These are phyloP conservation scores for Friedmanniomyces endolithicus DNA, from an alignment of 495 filamentous ascomycete species.

Conservation along the genomic window DNA sequence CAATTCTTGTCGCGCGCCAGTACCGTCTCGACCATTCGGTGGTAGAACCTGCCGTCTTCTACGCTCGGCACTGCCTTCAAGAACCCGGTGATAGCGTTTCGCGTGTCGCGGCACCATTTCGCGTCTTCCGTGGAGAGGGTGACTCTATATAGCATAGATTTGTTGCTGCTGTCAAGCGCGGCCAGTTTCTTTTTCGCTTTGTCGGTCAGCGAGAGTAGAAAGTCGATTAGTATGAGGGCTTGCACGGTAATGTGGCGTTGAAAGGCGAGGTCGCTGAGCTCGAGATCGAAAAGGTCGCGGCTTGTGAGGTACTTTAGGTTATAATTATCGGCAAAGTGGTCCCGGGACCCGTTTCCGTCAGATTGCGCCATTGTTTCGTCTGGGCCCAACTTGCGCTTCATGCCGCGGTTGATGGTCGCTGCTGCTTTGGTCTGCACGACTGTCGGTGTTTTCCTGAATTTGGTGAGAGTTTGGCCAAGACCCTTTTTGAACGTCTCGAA, in stretches of 20 bases:
- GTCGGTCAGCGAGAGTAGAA: slow-evolving; percentile 76
- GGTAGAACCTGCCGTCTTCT: slow-evolving; percentile 73
- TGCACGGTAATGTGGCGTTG: slow-evolving; percentile 88
- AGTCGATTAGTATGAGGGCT: slow-evolving; percentile 83
- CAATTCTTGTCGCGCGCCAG: slow-evolving; percentile 93
- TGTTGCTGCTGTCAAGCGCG: slow-evolving; percentile 44
- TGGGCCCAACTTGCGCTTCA: slow-evolving; percentile 60
- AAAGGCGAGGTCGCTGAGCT: slow-evolving; percentile 90
- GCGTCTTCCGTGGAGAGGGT: slow-evolving; percentile 70
- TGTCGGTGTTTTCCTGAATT: slow-evolving; percentile 68
- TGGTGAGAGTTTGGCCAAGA: slow-evolving; percentile 62
- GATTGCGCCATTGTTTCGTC: slow-evolving; percentile 50
- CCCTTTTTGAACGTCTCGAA: slow-evolving; percentile 67
- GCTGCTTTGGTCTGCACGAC: slow-evolving; percentile 45
- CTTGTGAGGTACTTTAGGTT: slow-evolving; percentile 97
- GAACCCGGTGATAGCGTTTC: slow-evolving; percentile 61
- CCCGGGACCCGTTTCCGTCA: slow-evolving; percentile 34
- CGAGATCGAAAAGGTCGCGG: slow-evolving; percentile 84
- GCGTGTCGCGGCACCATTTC: slow-evolving; percentile 67
- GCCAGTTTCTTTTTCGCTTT: slow-evolving; percentile 65
- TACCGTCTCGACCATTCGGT: slow-evolving; percentile 90
- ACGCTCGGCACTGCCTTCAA: slow-evolving; percentile 49
- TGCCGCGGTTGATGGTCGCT: slow-evolving; percentile 48
- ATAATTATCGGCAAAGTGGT: slow-evolving; percentile 59
- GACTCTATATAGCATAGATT: slow-evolving; percentile 74